Evolutionary conservation across 2,329 filamentous ascomycete species (phyloP), one percentile per base, ranked within the genome.

Genomic region (Trichoderma sp.): DNA sequence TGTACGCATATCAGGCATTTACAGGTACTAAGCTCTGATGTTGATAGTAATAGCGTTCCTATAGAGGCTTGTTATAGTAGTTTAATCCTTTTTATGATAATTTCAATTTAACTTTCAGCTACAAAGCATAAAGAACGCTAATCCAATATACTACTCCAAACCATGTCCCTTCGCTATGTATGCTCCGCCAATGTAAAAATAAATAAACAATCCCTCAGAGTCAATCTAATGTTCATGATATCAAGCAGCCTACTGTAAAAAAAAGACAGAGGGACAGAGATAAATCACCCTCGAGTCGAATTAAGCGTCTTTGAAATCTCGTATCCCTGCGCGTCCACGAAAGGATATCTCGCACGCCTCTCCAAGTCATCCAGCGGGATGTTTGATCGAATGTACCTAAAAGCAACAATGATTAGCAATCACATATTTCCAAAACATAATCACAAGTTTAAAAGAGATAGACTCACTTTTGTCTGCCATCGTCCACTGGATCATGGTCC

Each of bases 351-450:
- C 48, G 92, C 92, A 70, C 87, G 87, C 67, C 91, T 86, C 82
- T 95, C 92, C 7, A 95, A 83, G 67, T 93, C 90, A 75, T 95
- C 92, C 1, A 95, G 86, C 19, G 91, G 89, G 73, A 93, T 90
- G 76, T 92, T 90, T 37, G 90, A 92, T 67, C 94, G 91, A 74
- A 97, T 96, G 79, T 94, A 96, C 79, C 92, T 92, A 72, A 69
- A 50, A n/a, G 71, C n/a, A n/a, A 29, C 29, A 52, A 57, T 17
- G 42, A 76, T 81, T 73, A 64, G 68, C 74, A 67, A 61, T 71
- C 10, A 22, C 72, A 70, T 50, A 15, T 72, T 48, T 58, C 37
- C 29, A 39, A n/a, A 17, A 4, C 29, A 29, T 7, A 29, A 7
- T 29, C 29, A 29, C 29, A 7, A 7, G 29, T 7, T 29, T 29